Conservation (phyloP, 177 flowering plant genomes). For the Vitis hybrid region DNA sequence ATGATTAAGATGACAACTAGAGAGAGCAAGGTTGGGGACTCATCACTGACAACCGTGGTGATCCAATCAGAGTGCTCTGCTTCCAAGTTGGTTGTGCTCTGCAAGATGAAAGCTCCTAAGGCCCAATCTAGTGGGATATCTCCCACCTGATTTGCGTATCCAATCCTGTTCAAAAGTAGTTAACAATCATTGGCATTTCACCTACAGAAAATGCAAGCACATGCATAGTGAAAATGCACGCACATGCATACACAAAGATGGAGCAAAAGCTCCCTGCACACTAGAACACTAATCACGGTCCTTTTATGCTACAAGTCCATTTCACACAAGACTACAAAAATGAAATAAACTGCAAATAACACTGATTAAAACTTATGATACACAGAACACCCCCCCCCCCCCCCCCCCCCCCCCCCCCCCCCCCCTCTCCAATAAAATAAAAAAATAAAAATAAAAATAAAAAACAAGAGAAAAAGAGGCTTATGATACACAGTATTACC, state of each 20-base stretch:
- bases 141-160: conserved; percentile 63
- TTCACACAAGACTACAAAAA: neutral
- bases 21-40: conserved; percentile 43
- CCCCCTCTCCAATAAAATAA: no score
- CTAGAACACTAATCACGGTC: neutral
- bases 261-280: neutral
- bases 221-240: neutral
- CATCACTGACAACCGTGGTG: conserved; percentile 26
- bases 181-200: conserved; percentile 2
- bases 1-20: conserved; percentile 38
- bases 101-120: conserved; percentile 89
- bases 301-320: neutral
- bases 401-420: no score
- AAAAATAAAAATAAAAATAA: no score
- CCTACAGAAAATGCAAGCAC: neutral
- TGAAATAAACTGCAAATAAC: neutral
- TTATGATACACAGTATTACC: no score
- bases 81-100: conserved; percentile 32
- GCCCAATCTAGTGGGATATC: conserved; percentile 93
- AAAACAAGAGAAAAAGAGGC: no score
- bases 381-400: no score
- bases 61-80: conserved; percentile 37
- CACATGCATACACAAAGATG: neutral
- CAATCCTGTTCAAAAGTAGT: conserved; percentile 50
- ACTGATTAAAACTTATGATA: no score